Conservation (phyloP, 352 stramenopile species). For the Phytophthora fragariaefolia region DNA sequence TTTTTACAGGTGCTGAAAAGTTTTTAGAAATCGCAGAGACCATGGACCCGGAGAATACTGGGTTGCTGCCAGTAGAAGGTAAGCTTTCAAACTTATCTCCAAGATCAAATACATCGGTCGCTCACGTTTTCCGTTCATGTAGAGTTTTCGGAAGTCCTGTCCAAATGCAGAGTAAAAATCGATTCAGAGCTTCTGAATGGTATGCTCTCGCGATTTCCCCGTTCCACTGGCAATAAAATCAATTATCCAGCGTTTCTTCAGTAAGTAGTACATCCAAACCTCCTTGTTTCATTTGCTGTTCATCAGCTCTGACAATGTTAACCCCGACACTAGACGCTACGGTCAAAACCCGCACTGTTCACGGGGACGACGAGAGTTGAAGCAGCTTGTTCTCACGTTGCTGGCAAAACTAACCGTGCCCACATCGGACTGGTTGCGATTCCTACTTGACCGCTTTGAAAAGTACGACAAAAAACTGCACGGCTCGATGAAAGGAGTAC, state of each 20-base stretch:
- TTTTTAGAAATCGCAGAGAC: conserved; percentile 60
- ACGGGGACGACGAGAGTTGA: conserved; percentile 49
- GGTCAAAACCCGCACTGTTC: conserved; percentile 50
- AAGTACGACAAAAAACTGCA: conserved; percentile 52
- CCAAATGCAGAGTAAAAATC: conserved; percentile 41
- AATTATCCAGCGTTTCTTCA: conserved; percentile 60
- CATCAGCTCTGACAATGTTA: background rate
- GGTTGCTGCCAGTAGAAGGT: conserved; percentile 55
- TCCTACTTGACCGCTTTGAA: conserved; percentile 44
- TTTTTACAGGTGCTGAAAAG: conserved; percentile 55
- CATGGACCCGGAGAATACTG: conserved; percentile 42
- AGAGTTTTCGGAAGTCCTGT: conserved; percentile 55
- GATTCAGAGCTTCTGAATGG: conserved; percentile 34
- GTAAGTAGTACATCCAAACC: conserved; percentile 33
- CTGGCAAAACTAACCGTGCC: conserved; percentile 22
- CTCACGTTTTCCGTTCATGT: background rate
- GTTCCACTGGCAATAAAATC: conserved; percentile 39
- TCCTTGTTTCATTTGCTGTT: background rate
- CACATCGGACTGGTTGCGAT: conserved; percentile 33
- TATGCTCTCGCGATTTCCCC: conserved; percentile 61
- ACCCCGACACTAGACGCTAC: conserved; percentile 43
- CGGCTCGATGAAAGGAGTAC: conserved; percentile 23
- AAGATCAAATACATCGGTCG: background rate
- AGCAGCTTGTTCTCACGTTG: conserved; percentile 34
- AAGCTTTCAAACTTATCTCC: background rate